Evolutionary conservation across 176 grass and related monocot genomes (phyloP).

Genomic region (Triticum monococcum): DNA sequence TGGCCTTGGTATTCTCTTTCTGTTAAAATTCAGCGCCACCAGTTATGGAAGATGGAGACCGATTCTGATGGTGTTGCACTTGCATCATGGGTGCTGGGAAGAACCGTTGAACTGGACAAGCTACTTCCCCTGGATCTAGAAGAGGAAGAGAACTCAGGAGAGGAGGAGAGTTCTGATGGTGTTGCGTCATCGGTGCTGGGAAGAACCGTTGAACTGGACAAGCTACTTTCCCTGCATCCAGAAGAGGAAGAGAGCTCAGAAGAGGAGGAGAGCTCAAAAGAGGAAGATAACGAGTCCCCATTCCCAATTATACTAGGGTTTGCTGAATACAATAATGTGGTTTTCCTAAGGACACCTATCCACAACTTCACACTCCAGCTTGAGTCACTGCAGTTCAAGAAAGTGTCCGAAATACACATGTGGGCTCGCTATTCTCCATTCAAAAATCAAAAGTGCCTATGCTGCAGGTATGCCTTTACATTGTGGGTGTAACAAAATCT

Average conservation of each 20-base stretch:
- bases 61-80: neutral
- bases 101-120: neutral
- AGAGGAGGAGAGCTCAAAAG: no score
- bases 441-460: neutral
- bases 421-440: neutral
- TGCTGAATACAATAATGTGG: neutral
- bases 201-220: neutral
- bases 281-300: no score
- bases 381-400: neutral
- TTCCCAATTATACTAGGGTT: neutral
- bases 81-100: neutral
- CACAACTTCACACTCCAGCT: neutral
- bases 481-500: neutral
- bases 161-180: neutral
- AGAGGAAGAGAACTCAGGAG: neutral
- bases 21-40: neutral
- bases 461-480: neutral
- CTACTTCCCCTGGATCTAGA: neutral
- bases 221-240: neutral
- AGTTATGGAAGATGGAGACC: neutral
- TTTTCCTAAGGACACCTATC: neutral
- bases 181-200: neutral
- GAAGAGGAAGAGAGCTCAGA: neutral
- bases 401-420: neutral
- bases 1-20: neutral